phyloP scores from a whole-genome alignment of 1,284 basidiomycete species.

The Leccinum brunneo-olivaceum region DNA sequence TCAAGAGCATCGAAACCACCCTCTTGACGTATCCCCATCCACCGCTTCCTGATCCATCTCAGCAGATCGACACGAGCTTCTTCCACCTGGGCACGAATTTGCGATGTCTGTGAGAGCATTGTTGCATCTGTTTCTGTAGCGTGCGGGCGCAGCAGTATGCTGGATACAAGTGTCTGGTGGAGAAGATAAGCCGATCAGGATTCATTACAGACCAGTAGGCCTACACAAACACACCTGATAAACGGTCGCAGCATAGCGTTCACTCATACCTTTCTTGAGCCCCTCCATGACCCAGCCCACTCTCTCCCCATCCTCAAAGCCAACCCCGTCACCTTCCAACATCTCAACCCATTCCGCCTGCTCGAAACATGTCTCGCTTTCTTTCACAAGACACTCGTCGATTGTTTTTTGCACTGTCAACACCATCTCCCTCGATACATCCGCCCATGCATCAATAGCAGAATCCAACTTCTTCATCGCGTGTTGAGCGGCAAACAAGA shows the following conservation, averaged over 20 bases:
- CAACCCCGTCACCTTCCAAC: slow-evolving; percentile 59
- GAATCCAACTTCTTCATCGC: slow-evolving; percentile 50
- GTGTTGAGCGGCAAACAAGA: slow-evolving; percentile 62
- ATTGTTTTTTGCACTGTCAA: slow-evolving; percentile 49
- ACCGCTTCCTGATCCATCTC: slow-evolving; percentile 57
- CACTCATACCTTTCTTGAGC: slow-evolving; percentile 51
- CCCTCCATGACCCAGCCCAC: slow-evolving; percentile 67
- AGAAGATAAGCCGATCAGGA: neutral
- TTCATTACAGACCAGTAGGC: neutral
- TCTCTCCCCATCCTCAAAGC: slow-evolving; percentile 70
- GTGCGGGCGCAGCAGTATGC: slow-evolving; percentile 65
- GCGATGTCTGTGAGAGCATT: slow-evolving; percentile 59
- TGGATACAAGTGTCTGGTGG: slow-evolving; percentile 63
- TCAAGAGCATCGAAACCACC: slow-evolving; percentile 80
- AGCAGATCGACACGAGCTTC: slow-evolving; percentile 64
- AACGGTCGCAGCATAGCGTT: slow-evolving; percentile 55
- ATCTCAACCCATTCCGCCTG: slow-evolving; percentile 66
- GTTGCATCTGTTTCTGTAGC: slow-evolving; percentile 51
- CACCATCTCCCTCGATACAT: slow-evolving; percentile 60
- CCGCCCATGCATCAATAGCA: slow-evolving; percentile 63
- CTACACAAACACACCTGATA: slow-evolving; percentile 56
- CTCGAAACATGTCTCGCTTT: slow-evolving; percentile 59
- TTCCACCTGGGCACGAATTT: slow-evolving; percentile 65
- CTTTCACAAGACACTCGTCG: slow-evolving; percentile 54
- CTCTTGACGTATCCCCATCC: slow-evolving; percentile 71